These are phyloP conservation scores for Helichrysum umbraculigerum DNA, from an alignment of 129 eudicot species.

Conservation along the genomic window DNA sequence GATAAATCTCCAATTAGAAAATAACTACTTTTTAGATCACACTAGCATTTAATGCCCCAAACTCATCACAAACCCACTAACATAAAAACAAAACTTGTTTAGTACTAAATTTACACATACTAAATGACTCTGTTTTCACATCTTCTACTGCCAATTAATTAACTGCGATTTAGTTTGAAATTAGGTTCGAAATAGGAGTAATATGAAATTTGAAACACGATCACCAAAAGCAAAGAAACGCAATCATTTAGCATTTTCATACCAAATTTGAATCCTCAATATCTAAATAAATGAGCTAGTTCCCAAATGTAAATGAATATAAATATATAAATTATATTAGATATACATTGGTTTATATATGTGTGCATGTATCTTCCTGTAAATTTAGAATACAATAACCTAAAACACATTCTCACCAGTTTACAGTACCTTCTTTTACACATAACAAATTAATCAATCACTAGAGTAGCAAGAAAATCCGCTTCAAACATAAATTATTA, in stretches of 20 bases:
- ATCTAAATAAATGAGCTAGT: slow-evolving; percentile 8
- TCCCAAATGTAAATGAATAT: slow-evolving; percentile 12
- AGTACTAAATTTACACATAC: slow-evolving; percentile 4
- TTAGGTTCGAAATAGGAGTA: slow-evolving; percentile 12
- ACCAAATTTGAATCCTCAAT: slow-evolving; percentile 10
- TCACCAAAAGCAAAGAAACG: slow-evolving; percentile 21
- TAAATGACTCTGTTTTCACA: slow-evolving; percentile 10
- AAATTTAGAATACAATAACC: slow-evolving; percentile 5
- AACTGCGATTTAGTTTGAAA: not conserved
- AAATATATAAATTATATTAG: not conserved
- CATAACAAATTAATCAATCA: slow-evolving; percentile 6
- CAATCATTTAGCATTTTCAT: slow-evolving; percentile 5
- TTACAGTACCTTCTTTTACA: slow-evolving; percentile 25
- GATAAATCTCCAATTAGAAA: not conserved
- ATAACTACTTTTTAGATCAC: not conserved
- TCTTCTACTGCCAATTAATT: not conserved
- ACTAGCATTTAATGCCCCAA: slow-evolving; percentile 10
- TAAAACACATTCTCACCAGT: slow-evolving; percentile 8
- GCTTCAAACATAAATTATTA: slow-evolving; percentile 29
- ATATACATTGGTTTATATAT: not conserved
- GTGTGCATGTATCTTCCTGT: slow-evolving; percentile 19
- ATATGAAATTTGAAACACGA: slow-evolving; percentile 7
- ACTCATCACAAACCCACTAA: slow-evolving; percentile 2
- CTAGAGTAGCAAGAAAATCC: slow-evolving; percentile 14
- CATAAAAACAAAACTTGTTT: slow-evolving; percentile 6